A percentile compares a stretch with the other conserved stretches of the same genome.
Conservation (phyloP, 441 rosid genomes). For the Aquilaria agallochum region DNA sequence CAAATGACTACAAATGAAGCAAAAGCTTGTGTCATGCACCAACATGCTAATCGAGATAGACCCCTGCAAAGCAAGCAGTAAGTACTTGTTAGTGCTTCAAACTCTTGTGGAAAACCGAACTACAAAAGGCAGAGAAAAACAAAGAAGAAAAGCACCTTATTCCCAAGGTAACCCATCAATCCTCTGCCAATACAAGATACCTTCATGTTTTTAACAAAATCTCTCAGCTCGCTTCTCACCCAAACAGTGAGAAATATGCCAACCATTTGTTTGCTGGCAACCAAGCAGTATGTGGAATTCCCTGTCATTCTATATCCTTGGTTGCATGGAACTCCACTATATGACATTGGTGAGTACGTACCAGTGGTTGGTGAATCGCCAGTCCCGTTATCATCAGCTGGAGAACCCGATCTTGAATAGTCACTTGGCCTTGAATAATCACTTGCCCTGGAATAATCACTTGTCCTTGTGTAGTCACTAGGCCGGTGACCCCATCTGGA, state of each 20-base stretch:
- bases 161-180: slow-evolving; percentile 91
- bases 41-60: slow-evolving; percentile 36
- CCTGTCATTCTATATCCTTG: slow-evolving; percentile 62
- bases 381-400: slow-evolving; percentile 78
- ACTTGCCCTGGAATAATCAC: slow-evolving; percentile 72
- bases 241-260: slow-evolving; percentile 84
- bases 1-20: slow-evolving; percentile 30
- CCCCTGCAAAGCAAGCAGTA: slow-evolving; percentile 52
- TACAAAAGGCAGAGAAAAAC: not conserved
- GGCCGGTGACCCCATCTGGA: slow-evolving; percentile 38
- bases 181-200: slow-evolving; percentile 95
- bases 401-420: slow-evolving; percentile 75
- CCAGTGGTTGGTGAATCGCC: slow-evolving; percentile 81
- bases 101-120: slow-evolving; percentile 1
- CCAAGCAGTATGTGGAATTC: slow-evolving; percentile 74
- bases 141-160: slow-evolving; percentile 48
- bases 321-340: slow-evolving; percentile 38
- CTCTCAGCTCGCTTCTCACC: slow-evolving; percentile 79
- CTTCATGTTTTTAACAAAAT: slow-evolving; percentile 71
- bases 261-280: slow-evolving; percentile 91
- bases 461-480: slow-evolving; percentile 26
- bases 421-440: slow-evolving; percentile 75
- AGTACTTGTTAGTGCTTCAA: slow-evolving; percentile 5
- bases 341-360: slow-evolving; percentile 62
- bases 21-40: slow-evolving; percentile 31